A percentile compares a stretch with the other conserved stretches of the same genome.
Evolutionary conservation across 179 eudicot species (phyloP).

Genomic region (Monotropa hypopitys): DNA sequence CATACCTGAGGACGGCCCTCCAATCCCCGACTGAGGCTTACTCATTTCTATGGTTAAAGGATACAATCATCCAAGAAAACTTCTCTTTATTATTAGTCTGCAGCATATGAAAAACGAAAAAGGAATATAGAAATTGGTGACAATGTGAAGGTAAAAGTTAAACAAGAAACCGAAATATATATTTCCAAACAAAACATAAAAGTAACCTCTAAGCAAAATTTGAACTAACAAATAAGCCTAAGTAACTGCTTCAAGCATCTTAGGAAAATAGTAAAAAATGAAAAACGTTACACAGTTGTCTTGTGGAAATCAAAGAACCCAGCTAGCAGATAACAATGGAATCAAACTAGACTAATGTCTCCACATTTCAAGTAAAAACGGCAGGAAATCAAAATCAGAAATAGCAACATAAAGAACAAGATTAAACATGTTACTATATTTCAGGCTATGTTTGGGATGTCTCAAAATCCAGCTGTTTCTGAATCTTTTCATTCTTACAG

Average conservation of each 20-base stretch:
- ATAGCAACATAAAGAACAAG: not conserved
- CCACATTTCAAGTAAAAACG: not conserved
- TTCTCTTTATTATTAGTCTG: constrained; percentile 6
- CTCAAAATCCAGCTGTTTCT: not conserved
- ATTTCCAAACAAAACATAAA: not conserved
- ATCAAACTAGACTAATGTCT: not conserved
- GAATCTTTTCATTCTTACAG: not conserved
- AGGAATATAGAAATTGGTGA: not conserved
- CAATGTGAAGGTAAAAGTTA: not conserved
- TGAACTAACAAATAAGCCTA: not conserved
- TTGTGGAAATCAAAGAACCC: not conserved
- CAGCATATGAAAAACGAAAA: not conserved
- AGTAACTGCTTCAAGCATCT: not conserved
- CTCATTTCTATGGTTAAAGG: constrained; percentile 24
- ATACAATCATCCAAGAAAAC: constrained; percentile 16
- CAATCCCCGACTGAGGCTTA: constrained; percentile 6
- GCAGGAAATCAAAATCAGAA: not conserved
- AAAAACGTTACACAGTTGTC: not conserved
- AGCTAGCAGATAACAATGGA: not conserved
- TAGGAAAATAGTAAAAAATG: not conserved
- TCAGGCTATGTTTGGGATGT: not conserved
- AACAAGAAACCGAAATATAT: not conserved
- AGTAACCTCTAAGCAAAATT: not conserved
- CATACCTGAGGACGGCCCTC: constrained; percentile 25
- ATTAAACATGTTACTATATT: too few species aligned